Evolutionary conservation across 2,329 filamentous ascomycete genomes (phyloP).

Genomic region (Sarocladium kiliense): DNA sequence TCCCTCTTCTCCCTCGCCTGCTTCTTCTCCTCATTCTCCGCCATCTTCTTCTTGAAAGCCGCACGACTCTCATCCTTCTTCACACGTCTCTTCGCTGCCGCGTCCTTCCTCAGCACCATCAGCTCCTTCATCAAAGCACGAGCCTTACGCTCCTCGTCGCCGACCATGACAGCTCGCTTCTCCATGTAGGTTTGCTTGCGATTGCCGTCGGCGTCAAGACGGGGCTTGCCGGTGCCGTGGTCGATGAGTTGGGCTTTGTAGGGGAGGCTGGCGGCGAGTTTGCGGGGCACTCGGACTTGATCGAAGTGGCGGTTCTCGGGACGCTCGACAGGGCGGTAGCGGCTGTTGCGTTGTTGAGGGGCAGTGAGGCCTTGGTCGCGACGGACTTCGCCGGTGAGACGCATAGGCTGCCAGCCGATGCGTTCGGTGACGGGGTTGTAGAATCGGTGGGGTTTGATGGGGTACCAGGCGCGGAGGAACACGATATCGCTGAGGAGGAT

Average conservation of each 20-base stretch:
- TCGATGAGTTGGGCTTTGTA: constrained; percentile 87
- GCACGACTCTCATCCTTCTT: constrained; percentile 86
- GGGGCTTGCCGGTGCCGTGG: constrained; percentile 10
- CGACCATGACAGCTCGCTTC: constrained; percentile 86
- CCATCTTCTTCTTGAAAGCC: constrained; percentile 77
- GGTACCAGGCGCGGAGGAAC: constrained; percentile 95
- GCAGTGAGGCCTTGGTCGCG: constrained; percentile 69
- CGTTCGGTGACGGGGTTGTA: constrained; percentile 96
- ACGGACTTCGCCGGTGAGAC: constrained; percentile 86
- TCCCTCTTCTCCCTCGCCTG: constrained; percentile 83
- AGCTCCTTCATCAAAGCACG: constrained; percentile 90
- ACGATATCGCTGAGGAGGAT: constrained; percentile 95
- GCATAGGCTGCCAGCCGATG: constrained; percentile 89
- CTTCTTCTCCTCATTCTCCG: constrained; percentile 79
- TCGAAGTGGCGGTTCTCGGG: constrained; percentile 68
- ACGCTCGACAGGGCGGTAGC: constrained; percentile 69
- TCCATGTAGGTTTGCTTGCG: constrained; percentile 89
- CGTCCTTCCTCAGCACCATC: constrained; percentile 84
- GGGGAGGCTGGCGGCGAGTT: constrained; percentile 77
- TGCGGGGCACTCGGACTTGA: constrained; percentile 68
- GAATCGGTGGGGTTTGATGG: constrained; percentile 90
- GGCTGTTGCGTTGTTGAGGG: constrained; percentile 76
- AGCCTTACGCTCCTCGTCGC: constrained; percentile 83
- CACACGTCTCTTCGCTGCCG: constrained; percentile 71
- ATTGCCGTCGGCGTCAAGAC: constrained; percentile 35